These are phyloP conservation scores for Paradendryphiella salina DNA, from an alignment of 2,329 filamentous ascomycete genomes.

Conservation along the genomic window DNA sequence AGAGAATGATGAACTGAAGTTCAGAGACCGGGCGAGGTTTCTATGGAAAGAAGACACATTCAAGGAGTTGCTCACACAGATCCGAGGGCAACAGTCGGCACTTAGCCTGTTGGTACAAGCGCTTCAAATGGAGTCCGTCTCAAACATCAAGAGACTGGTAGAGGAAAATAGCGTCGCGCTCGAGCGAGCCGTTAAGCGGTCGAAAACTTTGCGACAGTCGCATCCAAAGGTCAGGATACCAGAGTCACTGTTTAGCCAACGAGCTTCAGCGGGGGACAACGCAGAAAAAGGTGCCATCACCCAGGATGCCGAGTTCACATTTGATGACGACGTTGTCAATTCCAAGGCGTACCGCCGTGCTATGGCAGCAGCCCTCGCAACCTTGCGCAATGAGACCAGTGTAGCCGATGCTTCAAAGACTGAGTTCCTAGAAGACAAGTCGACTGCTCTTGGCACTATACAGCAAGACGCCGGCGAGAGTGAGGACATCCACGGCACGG, in stretches of 20 bases:
- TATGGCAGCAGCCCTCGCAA: conserved; percentile 34
- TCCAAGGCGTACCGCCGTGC: conserved; percentile 40
- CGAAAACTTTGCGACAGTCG: conserved; percentile 29
- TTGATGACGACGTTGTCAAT: conserved; percentile 40
- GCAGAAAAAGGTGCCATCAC: conserved; percentile 24
- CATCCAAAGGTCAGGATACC: conserved; percentile 38
- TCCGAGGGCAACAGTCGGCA: conserved; percentile 41
- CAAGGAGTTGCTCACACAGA: conserved; percentile 41
- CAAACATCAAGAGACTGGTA: conserved; percentile 38
- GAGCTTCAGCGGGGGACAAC: conserved; percentile 2
- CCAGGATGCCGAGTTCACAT: conserved; percentile 34
- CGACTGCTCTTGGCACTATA: conserved; percentile 2
- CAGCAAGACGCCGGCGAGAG: neutral
- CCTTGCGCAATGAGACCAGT: conserved; percentile 5
- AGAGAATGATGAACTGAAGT: conserved; percentile 25
- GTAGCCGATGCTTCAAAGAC: neutral
- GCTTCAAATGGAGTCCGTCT: conserved; percentile 43
- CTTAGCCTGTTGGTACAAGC: conserved; percentile 41
- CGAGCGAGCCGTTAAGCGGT: conserved; percentile 33
- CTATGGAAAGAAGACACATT: conserved; percentile 42
- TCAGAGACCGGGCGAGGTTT: conserved; percentile 34
- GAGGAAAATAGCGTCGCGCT: conserved; percentile 35
- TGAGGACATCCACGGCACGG: neutral
- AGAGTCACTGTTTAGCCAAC: conserved; percentile 29
- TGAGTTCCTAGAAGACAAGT: conserved; percentile 14